Percentiles rank a stretch among this genome's conserved stretches.
These are phyloP conservation scores for Sparassis latifolia DNA, from an alignment of 1,284 basidiomycete species.

Conservation along the genomic window DNA sequence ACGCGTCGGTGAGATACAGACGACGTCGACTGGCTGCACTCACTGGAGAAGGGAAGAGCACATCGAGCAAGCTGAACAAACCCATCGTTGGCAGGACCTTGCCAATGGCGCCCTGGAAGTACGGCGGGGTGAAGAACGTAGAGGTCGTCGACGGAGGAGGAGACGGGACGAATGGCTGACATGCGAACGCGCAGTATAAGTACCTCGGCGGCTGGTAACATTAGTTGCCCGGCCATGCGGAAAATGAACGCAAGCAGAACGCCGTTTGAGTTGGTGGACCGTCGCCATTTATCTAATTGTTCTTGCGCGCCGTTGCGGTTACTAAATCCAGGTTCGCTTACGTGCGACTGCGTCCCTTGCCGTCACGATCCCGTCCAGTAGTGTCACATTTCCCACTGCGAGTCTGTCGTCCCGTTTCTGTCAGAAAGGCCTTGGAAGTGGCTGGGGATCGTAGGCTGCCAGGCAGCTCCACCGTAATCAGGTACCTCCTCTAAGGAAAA, in stretches of 20 bases:
- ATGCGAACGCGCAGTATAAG: neutral
- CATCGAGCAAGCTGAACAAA: slow-evolving; percentile 6
- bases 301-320: no score
- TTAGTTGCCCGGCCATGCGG: neutral
- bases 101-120: neutral
- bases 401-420: no score
- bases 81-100: slow-evolving; percentile 2
- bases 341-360: no score
- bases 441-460: no score
- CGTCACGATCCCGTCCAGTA: no score
- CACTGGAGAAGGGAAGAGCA: slow-evolving; percentile 3
- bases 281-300: no score
- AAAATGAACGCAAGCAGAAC: neutral
- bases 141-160: neutral
- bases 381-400: no score
- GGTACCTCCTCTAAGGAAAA: no score
- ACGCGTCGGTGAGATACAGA: neutral
- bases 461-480: no score
- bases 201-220: neutral
- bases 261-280: no score
- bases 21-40: neutral
- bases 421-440: no score
- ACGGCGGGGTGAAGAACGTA: neutral
- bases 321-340: no score
- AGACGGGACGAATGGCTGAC: neutral